Conservation (phyloP, 2,329 filamentous ascomycete species). For the Rugonectria rugulosa region DNA sequence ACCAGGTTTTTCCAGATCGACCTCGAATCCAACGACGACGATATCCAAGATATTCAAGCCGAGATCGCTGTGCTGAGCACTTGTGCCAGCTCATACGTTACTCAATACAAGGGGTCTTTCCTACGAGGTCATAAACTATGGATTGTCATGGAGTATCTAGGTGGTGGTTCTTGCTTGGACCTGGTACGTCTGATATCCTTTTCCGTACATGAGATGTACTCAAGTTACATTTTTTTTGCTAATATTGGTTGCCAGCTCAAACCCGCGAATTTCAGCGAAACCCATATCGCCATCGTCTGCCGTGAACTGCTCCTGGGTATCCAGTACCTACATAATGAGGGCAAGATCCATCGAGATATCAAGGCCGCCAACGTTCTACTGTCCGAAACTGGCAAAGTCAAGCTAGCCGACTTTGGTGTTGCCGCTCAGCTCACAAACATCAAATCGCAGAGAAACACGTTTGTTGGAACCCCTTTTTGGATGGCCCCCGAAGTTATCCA, state of each 20-base stretch:
- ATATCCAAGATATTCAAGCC: conserved; percentile 97
- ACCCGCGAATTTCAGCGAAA: conserved; percentile 86
- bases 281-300: conserved; percentile 92
- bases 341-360: conserved; percentile 96
- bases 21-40: conserved; percentile 97
- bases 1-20: conserved; percentile 75
- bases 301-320: conserved; percentile 88
- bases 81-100: conserved; percentile 92
- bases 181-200: conserved; percentile 63
- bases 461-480: conserved; percentile 97
- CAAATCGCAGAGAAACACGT: conserved; percentile 96
- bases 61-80: conserved; percentile 96
- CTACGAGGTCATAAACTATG: conserved; percentile 96
- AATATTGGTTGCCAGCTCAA: conserved; percentile 69
- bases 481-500: conserved; percentile 96
- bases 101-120: conserved; percentile 96
- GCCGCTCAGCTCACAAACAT: conserved; percentile 97
- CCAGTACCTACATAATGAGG: conserved; percentile 91
- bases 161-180: conserved; percentile 93
- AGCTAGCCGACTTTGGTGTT: conserved; percentile 96
- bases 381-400: conserved; percentile 89
- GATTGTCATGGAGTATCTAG: conserved; percentile 99
- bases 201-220: too few species aligned
- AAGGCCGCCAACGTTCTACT: conserved; percentile 96
- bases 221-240: conserved; percentile 1